phyloP scores from a whole-genome alignment of 2,329 filamentous ascomycete genomes.

The Aspergillus luchuensis region DNA sequence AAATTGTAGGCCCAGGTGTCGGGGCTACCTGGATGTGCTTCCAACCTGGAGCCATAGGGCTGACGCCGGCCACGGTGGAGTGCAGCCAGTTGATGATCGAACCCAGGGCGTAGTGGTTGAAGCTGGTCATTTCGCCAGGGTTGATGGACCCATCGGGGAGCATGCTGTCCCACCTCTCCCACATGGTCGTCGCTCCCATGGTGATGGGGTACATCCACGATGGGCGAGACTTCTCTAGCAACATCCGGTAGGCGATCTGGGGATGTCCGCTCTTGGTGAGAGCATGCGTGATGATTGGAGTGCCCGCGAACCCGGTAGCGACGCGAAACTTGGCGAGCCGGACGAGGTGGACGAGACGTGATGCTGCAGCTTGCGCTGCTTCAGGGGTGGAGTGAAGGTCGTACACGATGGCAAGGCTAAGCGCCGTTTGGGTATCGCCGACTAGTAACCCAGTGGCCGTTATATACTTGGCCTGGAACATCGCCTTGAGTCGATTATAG shows the following conservation, averaged over 20 bases:
- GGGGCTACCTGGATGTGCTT: constrained; percentile 31
- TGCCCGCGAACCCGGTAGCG: constrained; percentile 41
- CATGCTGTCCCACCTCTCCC: constrained; percentile 50
- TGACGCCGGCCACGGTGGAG: constrained; percentile 27
- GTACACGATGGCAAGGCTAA: constrained; percentile 30
- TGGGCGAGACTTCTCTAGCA: constrained; percentile 37
- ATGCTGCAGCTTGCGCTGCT: constrained; percentile 8
- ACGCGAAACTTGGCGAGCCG: constrained; percentile 35
- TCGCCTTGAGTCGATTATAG: constrained; percentile 18
- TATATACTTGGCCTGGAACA: constrained; percentile 37
- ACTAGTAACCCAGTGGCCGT: constrained; percentile 30
- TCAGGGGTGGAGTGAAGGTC: constrained; percentile 22
- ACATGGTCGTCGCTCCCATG: constrained; percentile 47
- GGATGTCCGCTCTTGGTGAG: constrained; percentile 26
- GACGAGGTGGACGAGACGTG: constrained; percentile 20
- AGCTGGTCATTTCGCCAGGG: constrained; percentile 46
- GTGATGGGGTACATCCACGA: constrained; percentile 45
- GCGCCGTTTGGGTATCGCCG: constrained; percentile 37
- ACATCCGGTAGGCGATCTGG: constrained; percentile 43
- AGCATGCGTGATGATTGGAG: constrained; percentile 32
- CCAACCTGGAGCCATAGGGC: constrained; percentile 34
- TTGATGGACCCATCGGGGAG: constrained; percentile 43
- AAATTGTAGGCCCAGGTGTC: constrained; percentile 25
- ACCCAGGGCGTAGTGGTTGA: constrained; percentile 48
- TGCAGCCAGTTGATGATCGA: constrained; percentile 46